Evolutionary conservation across 768 basidiomycete species (phyloP), one percentile per base, ranked within the genome.

Genomic region (Austroboletus festivus): DNA sequence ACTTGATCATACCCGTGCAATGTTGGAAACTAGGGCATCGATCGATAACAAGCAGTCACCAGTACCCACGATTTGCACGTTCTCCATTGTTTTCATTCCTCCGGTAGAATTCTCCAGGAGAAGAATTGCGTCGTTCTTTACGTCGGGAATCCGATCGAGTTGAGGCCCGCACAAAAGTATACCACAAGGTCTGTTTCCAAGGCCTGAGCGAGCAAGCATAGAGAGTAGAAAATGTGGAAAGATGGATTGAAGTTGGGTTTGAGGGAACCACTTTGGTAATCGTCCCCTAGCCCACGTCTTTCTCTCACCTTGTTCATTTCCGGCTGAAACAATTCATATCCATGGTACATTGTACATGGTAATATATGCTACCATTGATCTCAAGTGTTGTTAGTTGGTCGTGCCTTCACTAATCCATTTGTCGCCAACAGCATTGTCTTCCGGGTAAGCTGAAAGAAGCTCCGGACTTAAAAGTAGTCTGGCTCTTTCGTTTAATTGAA

Each of bases 191-290:
- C 15, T 88, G 87, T 3, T 91, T 90, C 52, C 64, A 70, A 16
- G 86, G 83, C 6, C 68, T 86, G 15, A 63, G 52, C 15, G 8
- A 56, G 9, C 55, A 54, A 22, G 62, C 50, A 12, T 53, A 59
- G 15, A 52, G 60, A 3, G 70, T 72, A 2, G 71, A 75, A n/a
- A 75, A 73, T 6, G 73, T 77, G 3, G 73, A 75, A 28, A 60
- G 67, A 15, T 88, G 83, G 83, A 53, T 81, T 6, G 86, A 88
- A 48, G 66, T 83, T 42, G 86, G 86, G 9, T 87, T 86, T 47
- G 73, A 80, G 64, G 20, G 47, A 51, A 16, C 43, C 47, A 52
- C 67, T 3, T 71, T 85, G 15, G 88, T n/a, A n/a, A n/a, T n/a
- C n/a, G n/a, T n/a, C n/a, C n/a, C n/a, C n/a, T n/a, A n/a, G n/a